These are phyloP conservation scores for Myrica gale DNA, from an alignment of 306 rosid species.

Conservation along the genomic window DNA sequence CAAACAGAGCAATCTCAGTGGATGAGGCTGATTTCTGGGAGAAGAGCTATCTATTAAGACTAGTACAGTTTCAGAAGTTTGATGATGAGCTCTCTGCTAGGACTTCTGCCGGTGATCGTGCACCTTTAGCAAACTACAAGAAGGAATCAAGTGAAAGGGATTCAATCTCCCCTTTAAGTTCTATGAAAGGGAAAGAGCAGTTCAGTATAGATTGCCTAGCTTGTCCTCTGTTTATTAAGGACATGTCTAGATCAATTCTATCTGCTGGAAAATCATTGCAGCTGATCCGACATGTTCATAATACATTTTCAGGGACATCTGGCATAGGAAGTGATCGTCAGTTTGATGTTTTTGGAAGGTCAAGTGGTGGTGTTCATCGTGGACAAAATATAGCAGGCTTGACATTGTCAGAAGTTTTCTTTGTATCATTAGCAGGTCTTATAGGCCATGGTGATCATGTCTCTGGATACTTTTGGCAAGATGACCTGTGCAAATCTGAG, in stretches of 20 bases:
- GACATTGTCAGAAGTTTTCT: constrained; percentile 78
- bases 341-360: constrained; percentile 40
- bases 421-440: constrained; percentile 78
- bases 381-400: constrained; percentile 59
- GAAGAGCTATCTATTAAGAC: constrained; percentile 77
- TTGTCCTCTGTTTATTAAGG: constrained; percentile 79
- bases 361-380: constrained; percentile 37
- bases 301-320: constrained; percentile 34
- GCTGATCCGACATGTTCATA: constrained; percentile 68
- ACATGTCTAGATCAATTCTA: constrained; percentile 68
- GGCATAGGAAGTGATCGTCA: constrained; percentile 51
- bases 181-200: constrained; percentile 54
- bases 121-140: constrained; percentile 39
- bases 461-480: constrained; percentile 57
- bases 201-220: constrained; percentile 43
- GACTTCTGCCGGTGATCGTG: constrained; percentile 23
- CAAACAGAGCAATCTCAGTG: constrained; percentile 62
- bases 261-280: constrained; percentile 97
- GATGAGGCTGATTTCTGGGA: constrained; percentile 94
- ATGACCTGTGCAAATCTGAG: constrained; percentile 37
- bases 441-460: constrained; percentile 83
- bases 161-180: constrained; percentile 40
- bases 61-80: constrained; percentile 40
- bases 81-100: constrained; percentile 38
- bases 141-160: constrained; percentile 53